Evolutionary conservation across 441 rosid genomes (phyloP), one percentile per base, ranked within the genome.

Genomic region (Euphorbia celastroides): DNA sequence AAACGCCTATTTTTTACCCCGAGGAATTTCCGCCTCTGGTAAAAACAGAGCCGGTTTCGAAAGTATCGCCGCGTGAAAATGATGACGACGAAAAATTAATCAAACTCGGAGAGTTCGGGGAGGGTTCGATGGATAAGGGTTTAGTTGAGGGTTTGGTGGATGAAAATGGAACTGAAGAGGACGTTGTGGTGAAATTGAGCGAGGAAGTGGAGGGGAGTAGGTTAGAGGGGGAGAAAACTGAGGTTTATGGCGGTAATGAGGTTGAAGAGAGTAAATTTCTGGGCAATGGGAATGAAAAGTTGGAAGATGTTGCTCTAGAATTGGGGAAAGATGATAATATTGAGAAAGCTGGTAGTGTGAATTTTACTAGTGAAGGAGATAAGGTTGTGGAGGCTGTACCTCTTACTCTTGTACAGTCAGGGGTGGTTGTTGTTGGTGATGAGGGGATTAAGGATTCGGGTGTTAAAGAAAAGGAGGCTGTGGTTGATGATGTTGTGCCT

Each of bases 391-490:
- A n/a, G n/a, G n/a, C n/a, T n/a, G 73, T 81, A 14, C 65, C 70
- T 59, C 75, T 70, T 66, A 77, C 78, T 75, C 48, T 75, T 55
- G 44, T 57, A 26, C 70, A 48, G 66, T 63, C 77, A 0, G 80
- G 79, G 42, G 81, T 68, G 31, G 82, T 71, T 27, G 80, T 77
- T 65, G 88, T 80, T 54, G 88, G 75, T 62, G 69, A 58, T 60
- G 85, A 68, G 44, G 77, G 67, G 55, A 59, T 60, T 69, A n/a
- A n/a, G n/a, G 69, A 75, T 25, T 38, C 75, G 58, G 86, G 75
- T 65, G 48, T 52, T 71, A 57, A 48, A 30, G 90, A 51, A 30
- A 51, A 51, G 69, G 84, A 71, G 36, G 74, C 30, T 31, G 62
- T 73, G 2, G 68, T 66, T 60, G 62, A 62, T 46, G 73, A 32